Evolutionary conservation across 169 alveolate species (phyloP).

Genomic region (Ichthyophthirius multifiliis): DNA sequence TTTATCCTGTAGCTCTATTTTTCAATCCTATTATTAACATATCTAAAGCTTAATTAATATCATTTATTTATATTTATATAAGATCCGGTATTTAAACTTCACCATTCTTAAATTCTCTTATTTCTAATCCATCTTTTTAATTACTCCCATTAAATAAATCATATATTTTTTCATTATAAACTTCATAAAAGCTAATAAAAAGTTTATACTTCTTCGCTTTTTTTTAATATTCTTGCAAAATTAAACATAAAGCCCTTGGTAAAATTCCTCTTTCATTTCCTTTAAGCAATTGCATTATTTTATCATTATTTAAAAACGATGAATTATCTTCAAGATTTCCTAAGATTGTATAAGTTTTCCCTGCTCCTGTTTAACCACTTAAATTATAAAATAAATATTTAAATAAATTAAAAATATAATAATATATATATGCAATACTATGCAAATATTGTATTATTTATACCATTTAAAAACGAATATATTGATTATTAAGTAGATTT

Average conservation of each 20-base stretch:
- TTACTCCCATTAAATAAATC: slow-evolving; percentile 27
- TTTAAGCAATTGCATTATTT: slow-evolving; percentile 10
- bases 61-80: slow-evolving; percentile 6
- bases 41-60: slow-evolving; percentile 49
- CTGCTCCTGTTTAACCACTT: slow-evolving; percentile 77
- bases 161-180: slow-evolving; percentile 60
- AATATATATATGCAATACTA: neutral
- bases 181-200: slow-evolving; percentile 51
- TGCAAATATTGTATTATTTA: slow-evolving; percentile 41
- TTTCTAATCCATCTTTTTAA: slow-evolving; percentile 23
- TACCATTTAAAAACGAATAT: slow-evolving; percentile 27
- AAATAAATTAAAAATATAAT: neutral
- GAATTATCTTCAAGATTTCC: slow-evolving; percentile 47
- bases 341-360: slow-evolving; percentile 64
- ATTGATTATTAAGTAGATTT: slow-evolving; percentile 16
- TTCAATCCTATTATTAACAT: slow-evolving; percentile 43
- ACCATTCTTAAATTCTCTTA: slow-evolving; percentile 61
- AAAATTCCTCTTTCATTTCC: slow-evolving; percentile 48
- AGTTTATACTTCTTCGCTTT: slow-evolving; percentile 13
- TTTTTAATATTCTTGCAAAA: slow-evolving; percentile 1
- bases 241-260: slow-evolving; percentile 48
- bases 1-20: slow-evolving; percentile 50
- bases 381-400: neutral
- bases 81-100: slow-evolving; percentile 45
- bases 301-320: slow-evolving; percentile 18